Base-by-base conservation (phyloP, 23 red algal species). In the Gracilaria domingensis region DNA sequence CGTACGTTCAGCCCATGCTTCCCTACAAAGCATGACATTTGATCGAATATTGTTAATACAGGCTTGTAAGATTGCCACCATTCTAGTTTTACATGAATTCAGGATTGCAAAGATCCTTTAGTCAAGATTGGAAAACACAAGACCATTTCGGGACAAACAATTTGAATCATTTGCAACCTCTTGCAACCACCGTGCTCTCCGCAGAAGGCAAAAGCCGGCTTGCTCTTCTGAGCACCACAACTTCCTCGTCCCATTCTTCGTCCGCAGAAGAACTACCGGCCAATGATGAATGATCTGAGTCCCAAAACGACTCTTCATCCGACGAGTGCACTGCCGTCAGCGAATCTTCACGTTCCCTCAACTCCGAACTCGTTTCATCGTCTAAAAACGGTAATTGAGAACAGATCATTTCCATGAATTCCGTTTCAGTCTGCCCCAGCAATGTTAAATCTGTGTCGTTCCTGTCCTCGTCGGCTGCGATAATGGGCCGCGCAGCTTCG, bases 221-320 rank as follows among this genome's bases (percentile, higher is more conserved):
- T 32, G 8, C 26, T 25, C 60, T 65, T 18, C 60, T 30, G 26
- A 65, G 32, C 60, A 65, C 60, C 2, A 65, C 26, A 21, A 65
- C 60, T 26, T 65, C 60, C 60, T 65, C 60, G 12, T 65, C 60
- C 60, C 60, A 65, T 30, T 65, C 60, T 8, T 32, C 60, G 60
- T 65, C 26, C 1, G 8, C 60, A 1, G 25, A 65, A 65, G 60
- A 65, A 65, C 21, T 28, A 65, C 24, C 24, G 8, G 60, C 60
- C 26, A 65, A 12, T 12, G 60, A 65, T 28, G 60, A 65, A 65
- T 65, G 60, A 32, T 65, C 60, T 8, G 60, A 65, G 26, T 65
- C 60, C 60, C 26, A 32, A 32, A 32, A 65, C 12, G 25, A 65
- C 60, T 65, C 60, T 65, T 21, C 60, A 65, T 4, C 26, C 5